Conservation (phyloP, 2,329 filamentous ascomycete species). For the Aspergillus pseudoviridinutans region DNA sequence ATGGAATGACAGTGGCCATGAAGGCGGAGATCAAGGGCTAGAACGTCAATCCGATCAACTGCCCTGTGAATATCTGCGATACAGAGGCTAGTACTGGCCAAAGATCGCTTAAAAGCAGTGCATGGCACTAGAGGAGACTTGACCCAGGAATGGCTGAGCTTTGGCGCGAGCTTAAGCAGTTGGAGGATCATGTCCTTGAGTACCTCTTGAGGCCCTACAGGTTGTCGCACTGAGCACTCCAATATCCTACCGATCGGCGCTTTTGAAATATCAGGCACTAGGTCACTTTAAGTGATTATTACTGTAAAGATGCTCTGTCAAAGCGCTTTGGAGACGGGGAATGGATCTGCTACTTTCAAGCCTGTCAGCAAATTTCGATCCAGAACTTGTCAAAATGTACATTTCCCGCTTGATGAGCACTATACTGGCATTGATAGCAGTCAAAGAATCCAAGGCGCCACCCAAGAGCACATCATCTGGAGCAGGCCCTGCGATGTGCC, state of each 20-base stretch:
- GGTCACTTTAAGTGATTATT: background rate
- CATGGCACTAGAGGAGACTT: background rate
- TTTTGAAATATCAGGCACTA: background rate
- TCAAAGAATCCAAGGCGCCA: too few relatives aligned
- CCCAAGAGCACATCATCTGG: too few relatives aligned
- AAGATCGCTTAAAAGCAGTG: background rate
- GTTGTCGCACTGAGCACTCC: background rate
- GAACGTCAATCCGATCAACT: background rate
- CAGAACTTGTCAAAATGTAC: too few relatives aligned
- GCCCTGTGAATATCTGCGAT: background rate
- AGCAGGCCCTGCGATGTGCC: too few relatives aligned
- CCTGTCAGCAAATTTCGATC: too few relatives aligned
- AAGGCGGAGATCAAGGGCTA: conserved; percentile 32
- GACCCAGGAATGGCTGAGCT: background rate
- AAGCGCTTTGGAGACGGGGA: too few relatives aligned
- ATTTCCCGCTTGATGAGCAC: too few relatives aligned
- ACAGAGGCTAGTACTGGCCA: background rate
- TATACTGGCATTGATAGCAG: too few relatives aligned
- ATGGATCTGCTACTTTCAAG: too few relatives aligned
- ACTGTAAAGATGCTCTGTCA: too few relatives aligned
- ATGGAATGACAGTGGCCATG: conserved; percentile 30
- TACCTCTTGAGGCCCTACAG: background rate
- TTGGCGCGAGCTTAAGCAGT: background rate
- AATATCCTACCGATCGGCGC: background rate
- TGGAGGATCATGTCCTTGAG: background rate